Evolutionary conservation across 1,139 yeast species (phyloP).

Genomic region (Spencermartinsiella ligniputridi): DNA sequence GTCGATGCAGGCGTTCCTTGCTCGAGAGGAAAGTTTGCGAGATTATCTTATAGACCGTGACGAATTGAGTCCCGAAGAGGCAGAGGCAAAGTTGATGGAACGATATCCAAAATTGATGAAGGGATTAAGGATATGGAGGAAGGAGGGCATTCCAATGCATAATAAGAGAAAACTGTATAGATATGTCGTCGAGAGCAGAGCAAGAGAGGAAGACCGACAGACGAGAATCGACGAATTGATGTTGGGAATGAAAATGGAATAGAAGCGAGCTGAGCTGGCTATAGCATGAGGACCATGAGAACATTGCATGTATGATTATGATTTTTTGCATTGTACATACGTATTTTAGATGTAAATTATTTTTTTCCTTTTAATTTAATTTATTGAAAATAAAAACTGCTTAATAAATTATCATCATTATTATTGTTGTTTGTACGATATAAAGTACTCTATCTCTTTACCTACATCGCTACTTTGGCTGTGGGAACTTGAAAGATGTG

Average conservation of each 20-base stretch:
- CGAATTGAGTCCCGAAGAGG: constrained; percentile 5
- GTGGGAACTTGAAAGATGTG: constrained; percentile 29
- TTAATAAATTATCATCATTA: not conserved
- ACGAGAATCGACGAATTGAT: not conserved
- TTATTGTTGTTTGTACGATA: too few species aligned
- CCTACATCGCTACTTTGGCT: constrained; percentile 1
- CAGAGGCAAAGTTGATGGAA: constrained; percentile 4
- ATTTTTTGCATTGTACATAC: too few species aligned
- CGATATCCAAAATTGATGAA: constrained; percentile 10
- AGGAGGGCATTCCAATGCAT: not conserved
- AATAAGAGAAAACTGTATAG: not conserved
- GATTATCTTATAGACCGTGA: not conserved
- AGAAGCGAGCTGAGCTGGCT: too few species aligned
- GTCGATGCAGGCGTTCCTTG: not conserved
- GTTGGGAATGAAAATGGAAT: not conserved
- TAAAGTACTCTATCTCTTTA: too few species aligned
- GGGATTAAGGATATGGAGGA: not conserved
- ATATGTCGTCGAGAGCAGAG: not conserved
- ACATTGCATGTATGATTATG: too few species aligned
- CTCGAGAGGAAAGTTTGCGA: not conserved
- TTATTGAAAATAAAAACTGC: not conserved
- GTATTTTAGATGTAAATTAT: not conserved
- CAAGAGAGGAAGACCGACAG: not conserved
- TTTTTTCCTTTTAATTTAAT: not conserved
- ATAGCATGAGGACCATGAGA: too few species aligned